A percentile compares a stretch with the other conserved stretches of the same genome.
Evolutionary conservation across 345 rosid genomes (phyloP).

Genomic region (Kandelia obovata): DNA sequence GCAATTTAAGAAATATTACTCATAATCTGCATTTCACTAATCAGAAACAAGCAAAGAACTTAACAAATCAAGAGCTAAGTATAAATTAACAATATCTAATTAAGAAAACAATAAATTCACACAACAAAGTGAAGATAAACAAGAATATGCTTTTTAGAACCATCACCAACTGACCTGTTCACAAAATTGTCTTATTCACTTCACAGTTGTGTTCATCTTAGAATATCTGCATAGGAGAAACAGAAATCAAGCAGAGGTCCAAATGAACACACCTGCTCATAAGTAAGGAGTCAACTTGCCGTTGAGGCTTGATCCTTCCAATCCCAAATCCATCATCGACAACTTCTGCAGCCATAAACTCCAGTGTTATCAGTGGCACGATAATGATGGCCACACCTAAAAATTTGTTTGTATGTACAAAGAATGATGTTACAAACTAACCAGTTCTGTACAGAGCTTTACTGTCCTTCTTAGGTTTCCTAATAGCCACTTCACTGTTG

Average conservation of each 20-base stretch:
- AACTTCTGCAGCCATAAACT: slow-evolving; percentile 4
- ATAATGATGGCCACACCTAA: background rate
- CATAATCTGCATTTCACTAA: too few relatives aligned
- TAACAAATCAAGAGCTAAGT: background rate
- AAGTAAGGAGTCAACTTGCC: slow-evolving; percentile 3
- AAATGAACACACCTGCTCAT: background rate
- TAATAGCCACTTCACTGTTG: background rate
- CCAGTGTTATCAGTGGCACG: background rate
- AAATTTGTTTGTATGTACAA: background rate
- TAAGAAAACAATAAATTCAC: too few relatives aligned
- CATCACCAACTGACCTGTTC: slow-evolving; percentile 5
- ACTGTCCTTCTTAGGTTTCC: background rate
- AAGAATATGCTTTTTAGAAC: background rate
- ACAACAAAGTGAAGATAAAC: background rate
- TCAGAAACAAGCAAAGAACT: background rate
- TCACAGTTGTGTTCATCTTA: slow-evolving; percentile 1
- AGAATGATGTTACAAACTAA: background rate
- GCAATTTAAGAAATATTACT: too few relatives aligned
- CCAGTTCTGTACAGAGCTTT: background rate
- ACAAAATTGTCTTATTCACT: background rate
- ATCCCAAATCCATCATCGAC: background rate
- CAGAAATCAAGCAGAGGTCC: background rate
- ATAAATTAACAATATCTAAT: background rate
- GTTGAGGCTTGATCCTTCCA: slow-evolving; percentile 6
- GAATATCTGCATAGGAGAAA: slow-evolving; percentile 9